phyloP scores from a whole-genome alignment of 371 early-diverging fungal species.

The Nematocida sp. region DNA sequence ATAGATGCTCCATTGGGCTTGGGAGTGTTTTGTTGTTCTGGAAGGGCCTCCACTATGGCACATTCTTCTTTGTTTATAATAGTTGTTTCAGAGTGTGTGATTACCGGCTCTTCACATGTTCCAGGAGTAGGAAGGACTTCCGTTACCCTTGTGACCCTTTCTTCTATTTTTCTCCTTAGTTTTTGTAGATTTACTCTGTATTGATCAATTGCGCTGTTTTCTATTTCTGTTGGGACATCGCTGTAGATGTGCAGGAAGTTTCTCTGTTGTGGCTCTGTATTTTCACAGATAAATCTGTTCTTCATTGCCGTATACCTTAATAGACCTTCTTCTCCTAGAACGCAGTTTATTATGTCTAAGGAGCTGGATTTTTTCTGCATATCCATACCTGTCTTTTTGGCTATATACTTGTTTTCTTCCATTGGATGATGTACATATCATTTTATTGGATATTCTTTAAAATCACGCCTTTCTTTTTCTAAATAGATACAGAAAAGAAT shows the following conservation, averaged over 20 bases:
- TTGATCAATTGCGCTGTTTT: slow-evolving; percentile 3
- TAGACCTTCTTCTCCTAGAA: slow-evolving; percentile 47
- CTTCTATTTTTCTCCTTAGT: slow-evolving; percentile 52
- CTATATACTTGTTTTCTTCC: neutral
- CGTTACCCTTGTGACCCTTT: slow-evolving; percentile 10
- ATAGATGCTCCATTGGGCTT: neutral
- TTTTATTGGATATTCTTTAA: no score
- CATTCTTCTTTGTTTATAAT: slow-evolving; percentile 14
- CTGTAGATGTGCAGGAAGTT: slow-evolving; percentile 26
- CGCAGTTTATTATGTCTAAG: slow-evolving; percentile 39
- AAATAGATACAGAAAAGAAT: no score
- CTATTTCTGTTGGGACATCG: neutral
- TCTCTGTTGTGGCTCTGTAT: neutral
- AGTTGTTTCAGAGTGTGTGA: neutral
- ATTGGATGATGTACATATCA: no score
- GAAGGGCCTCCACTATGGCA: neutral
- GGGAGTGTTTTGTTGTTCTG: slow-evolving; percentile 20
- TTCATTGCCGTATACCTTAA: slow-evolving; percentile 44
- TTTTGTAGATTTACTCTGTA: slow-evolving; percentile 35
- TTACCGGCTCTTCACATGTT: neutral
- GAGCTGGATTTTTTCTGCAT: neutral
- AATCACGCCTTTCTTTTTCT: no score
- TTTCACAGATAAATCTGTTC: slow-evolving; percentile 37
- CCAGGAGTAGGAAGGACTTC: slow-evolving; percentile 9
- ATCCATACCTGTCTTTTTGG: neutral